Evolutionary conservation across 2,329 filamentous ascomycete species (phyloP).

Genomic region (Fusarium neocosmosporiellum): DNA sequence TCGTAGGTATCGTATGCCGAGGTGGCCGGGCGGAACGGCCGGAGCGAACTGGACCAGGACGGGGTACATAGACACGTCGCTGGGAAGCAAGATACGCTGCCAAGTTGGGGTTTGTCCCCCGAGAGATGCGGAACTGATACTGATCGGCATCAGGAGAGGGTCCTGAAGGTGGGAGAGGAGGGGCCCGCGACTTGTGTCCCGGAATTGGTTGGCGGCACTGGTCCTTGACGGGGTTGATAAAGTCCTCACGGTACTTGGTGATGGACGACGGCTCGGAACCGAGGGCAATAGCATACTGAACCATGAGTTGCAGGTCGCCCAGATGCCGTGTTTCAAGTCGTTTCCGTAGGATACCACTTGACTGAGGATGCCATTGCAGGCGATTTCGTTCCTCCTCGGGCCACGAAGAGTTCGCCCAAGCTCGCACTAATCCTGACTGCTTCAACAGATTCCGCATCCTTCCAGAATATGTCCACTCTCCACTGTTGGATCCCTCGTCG

Average conservation of each 20-base stretch:
- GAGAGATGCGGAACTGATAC: slow-evolving; percentile 53
- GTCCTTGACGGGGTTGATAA: slow-evolving; percentile 50
- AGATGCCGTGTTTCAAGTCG: slow-evolving; percentile 59
- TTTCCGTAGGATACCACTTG: slow-evolving; percentile 55
- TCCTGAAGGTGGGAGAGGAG: slow-evolving; percentile 36
- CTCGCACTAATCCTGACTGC: slow-evolving; percentile 51
- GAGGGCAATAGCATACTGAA: slow-evolving; percentile 54
- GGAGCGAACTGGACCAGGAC: slow-evolving; percentile 43
- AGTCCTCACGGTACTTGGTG: slow-evolving; percentile 47
- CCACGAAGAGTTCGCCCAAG: slow-evolving; percentile 53
- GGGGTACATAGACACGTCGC: slow-evolving; percentile 47
- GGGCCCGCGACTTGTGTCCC: slow-evolving; percentile 47
- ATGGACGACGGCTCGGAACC: slow-evolving; percentile 48
- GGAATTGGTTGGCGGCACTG: slow-evolving; percentile 50
- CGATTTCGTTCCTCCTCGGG: slow-evolving; percentile 49
- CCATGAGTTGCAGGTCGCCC: slow-evolving; percentile 51
- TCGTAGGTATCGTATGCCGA: slow-evolving; percentile 34
- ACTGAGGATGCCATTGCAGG: slow-evolving; percentile 56
- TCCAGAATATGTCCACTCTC: slow-evolving; percentile 57
- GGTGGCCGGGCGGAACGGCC: slow-evolving; percentile 47
- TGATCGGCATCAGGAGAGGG: slow-evolving; percentile 45
- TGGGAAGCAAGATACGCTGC: slow-evolving; percentile 52
- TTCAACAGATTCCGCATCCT: slow-evolving; percentile 58
- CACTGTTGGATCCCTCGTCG: slow-evolving; percentile 53
- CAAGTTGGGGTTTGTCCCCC: slow-evolving; percentile 49